These are phyloP conservation scores for Scedosporium apiospermum DNA, from an alignment of 2,329 filamentous ascomycete species.

Conservation along the genomic window DNA sequence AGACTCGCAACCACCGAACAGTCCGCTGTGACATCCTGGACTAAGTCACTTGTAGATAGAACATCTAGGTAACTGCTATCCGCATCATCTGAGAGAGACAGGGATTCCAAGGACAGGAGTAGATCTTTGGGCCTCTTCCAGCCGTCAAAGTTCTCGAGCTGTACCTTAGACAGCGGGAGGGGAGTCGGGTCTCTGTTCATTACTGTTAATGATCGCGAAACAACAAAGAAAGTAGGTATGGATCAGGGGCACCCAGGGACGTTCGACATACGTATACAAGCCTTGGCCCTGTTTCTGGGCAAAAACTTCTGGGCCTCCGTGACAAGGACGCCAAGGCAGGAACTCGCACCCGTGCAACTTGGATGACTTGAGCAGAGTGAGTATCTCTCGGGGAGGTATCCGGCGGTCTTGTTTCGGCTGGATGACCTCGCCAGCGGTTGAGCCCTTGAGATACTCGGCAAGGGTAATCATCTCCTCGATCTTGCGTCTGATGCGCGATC, in stretches of 20 bases:
- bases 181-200: constrained; percentile 53
- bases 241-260: neutral
- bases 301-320: constrained; percentile 56
- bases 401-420: constrained; percentile 40
- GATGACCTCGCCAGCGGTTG: constrained; percentile 16
- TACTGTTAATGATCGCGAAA: constrained; percentile 13
- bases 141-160: constrained; percentile 65
- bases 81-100: constrained; percentile 26
- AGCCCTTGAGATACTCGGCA: constrained; percentile 66
- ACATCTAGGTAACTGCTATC: constrained; percentile 50
- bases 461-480: constrained; percentile 59
- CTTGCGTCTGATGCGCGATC: constrained; percentile 54
- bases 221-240: neutral
- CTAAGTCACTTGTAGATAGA: constrained; percentile 60
- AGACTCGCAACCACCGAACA: constrained; percentile 96
- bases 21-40: constrained; percentile 92
- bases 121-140: constrained; percentile 75
- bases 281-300: constrained; percentile 33
- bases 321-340: constrained; percentile 65
- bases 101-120: constrained; percentile 30
- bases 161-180: constrained; percentile 64
- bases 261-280: constrained; percentile 51
- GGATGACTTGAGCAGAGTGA: constrained; percentile 67
- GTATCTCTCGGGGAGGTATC: constrained; percentile 61
- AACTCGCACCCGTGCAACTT: constrained; percentile 76